Base-by-base conservation (phyloP, 371 early-diverging fungal genomes). In the Mortierella sp. region DNA sequence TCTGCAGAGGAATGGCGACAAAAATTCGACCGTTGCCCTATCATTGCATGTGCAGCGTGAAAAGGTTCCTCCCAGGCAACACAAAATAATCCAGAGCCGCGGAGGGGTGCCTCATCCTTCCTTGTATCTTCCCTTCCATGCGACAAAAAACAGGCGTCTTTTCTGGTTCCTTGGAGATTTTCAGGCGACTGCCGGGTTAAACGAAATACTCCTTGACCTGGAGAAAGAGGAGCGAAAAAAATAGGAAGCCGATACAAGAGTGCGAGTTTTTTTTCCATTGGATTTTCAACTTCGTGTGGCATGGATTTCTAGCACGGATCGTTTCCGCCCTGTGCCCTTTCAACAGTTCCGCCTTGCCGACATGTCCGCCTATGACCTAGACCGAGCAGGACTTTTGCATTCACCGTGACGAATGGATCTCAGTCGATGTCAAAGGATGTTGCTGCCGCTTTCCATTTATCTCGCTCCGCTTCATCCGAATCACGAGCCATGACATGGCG, bases 1-100 rank as follows among this genome's bases (percentile, higher is more conserved):
- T 69, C 69, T n/a, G 48, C 64, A 50, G 73, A 76, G 48, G 64
- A 48, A 13, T 72, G 67, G 71, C 69, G 19, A 72, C 55, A 57
- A 51, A 69, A 57, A 31, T 50, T 57, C 77, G 50, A 37, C 53
- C 5, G 53, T 28, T 48, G 50, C 44, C 13, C 21, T 71, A 6
- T 59, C 71, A 51, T 59, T 46, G 74, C 78, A 72, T 46, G 71
- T 44, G 61, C 70, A 16, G 73, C 81, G 44, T 81, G 77, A 81
- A 54, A 37, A 69, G 40, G 26, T 40, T 67, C n/a, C 19, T 54
- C 6, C 37, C 64, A 24, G 40, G 9, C 64, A 64, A 64, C 64
- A 64, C 64, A 64, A 14, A 16, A 21, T 21, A 64, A 64, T 16
- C 40, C 64, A 31, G 31, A 31, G 31, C 59, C 59, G 59, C 59